Conservation (phyloP, 75 land plant species). For the Cryptomeria japonica region DNA sequence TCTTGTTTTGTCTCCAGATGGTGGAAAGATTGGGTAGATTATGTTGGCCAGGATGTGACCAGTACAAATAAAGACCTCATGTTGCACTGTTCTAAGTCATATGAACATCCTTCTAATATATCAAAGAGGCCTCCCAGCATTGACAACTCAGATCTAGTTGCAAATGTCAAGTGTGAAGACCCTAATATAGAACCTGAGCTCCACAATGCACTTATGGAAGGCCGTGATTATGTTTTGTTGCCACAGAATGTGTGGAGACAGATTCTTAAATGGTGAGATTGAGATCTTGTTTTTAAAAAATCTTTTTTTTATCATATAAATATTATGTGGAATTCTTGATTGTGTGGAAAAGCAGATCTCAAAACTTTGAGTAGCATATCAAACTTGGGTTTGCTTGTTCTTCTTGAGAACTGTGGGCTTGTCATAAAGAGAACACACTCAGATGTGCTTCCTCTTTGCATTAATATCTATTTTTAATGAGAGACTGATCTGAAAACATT, state of each 20-base stretch:
- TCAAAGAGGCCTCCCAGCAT: constrained; percentile 64
- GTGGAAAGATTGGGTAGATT: constrained; percentile 92
- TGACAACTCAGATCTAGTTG: constrained; percentile 80
- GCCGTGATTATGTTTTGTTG: constrained; percentile 79
- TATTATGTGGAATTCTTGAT: background rate
- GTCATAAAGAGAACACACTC: background rate
- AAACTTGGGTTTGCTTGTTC: background rate
- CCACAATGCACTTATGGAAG: constrained; percentile 68
- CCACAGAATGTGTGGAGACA: constrained; percentile 82
- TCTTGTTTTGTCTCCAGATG: constrained; percentile 43
- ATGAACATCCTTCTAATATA: constrained; percentile 31
- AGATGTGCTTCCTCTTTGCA: background rate
- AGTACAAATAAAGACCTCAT: constrained; percentile 31
- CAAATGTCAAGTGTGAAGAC: constrained; percentile 48
- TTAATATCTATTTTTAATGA: background rate
- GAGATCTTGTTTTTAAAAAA: background rate
- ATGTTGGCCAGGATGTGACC: constrained; percentile 58
- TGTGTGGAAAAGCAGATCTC: background rate
- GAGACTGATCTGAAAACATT: background rate
- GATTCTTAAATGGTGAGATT: constrained; percentile 32
- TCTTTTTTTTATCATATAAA: background rate
- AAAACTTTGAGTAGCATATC: background rate
- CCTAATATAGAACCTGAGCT: constrained; percentile 44
- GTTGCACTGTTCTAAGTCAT: constrained; percentile 15
- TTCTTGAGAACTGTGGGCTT: background rate